These are phyloP conservation scores for Termitomyces eurrhizus DNA, from an alignment of 768 basidiomycete genomes.

Conservation along the genomic window DNA sequence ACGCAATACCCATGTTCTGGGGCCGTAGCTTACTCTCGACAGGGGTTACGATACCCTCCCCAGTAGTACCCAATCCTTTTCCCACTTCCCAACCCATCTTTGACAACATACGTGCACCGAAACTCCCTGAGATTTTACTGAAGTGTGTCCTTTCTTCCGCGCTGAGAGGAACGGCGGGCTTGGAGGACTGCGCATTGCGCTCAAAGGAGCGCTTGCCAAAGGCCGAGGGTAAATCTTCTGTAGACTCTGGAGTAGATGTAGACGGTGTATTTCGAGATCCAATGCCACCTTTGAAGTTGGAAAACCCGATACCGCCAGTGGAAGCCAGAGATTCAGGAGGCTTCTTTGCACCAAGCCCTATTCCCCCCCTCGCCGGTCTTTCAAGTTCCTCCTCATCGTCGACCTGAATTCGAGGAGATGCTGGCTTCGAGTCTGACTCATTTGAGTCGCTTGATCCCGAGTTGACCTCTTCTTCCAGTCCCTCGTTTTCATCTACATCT, in stretches of 20 bases:
- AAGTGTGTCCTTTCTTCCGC: constrained; percentile 78
- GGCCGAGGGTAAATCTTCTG: constrained; percentile 34
- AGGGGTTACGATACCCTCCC: constrained; percentile 85
- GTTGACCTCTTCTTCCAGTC: not conserved
- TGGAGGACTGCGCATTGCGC: constrained; percentile 45
- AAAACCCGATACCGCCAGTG: constrained; percentile 28
- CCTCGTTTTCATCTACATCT: constrained; percentile 29
- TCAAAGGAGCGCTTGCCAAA: constrained; percentile 46
- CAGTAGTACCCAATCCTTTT: constrained; percentile 67
- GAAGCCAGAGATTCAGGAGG: constrained; percentile 1
- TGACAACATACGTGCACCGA: constrained; percentile 85
- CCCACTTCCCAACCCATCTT: constrained; percentile 96
- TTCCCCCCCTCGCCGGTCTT: constrained; percentile 39
- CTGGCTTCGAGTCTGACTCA: constrained; percentile 39
- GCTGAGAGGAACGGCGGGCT: constrained; percentile 50
- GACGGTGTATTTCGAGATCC: constrained; percentile 22
- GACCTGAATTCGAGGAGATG: constrained; percentile 54
- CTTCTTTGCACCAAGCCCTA: constrained; percentile 30
- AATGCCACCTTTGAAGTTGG: constrained; percentile 36
- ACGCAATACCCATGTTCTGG: constrained; percentile 84
- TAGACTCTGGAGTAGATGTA: constrained; percentile 14
- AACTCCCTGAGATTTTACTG: constrained; percentile 65
- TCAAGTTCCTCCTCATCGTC: constrained; percentile 41
- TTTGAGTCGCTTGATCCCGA: constrained; percentile 39
- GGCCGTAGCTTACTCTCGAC: constrained; percentile 83